Evolutionary conservation across 2,329 filamentous ascomycete species (phyloP), one percentile per base, ranked within the genome.

Genomic region (Xylariaceae sp.): DNA sequence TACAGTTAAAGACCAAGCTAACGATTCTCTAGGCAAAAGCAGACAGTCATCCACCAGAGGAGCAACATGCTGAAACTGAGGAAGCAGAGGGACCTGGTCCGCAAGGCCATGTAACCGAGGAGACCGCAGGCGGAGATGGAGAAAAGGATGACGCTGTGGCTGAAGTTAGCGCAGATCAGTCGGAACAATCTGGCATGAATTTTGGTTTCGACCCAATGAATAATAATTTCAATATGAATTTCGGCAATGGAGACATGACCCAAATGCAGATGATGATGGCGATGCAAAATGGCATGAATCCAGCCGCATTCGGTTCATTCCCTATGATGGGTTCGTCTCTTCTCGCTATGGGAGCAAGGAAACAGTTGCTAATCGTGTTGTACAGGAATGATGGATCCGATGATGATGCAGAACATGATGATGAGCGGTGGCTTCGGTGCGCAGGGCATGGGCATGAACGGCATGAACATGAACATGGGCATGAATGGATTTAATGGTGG

Each of bases 341-440:
- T 31, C 24, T 16, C 31, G 58, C 23, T 37, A 53, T 33, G 47
- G 44, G 29, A 49, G 56, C 61, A 65, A 43, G 51, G 19, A 37
- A 40, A 21, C 39, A 26, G 34, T 36, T 37, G 58, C 73, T 80
- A 67, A 76, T 60, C 45, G 14, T 19, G 0, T 63, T 45, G 49
- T 51, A 60, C 21, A 90, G 90, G 86, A 71, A 93, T 95, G 89
- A 95, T 96, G 91, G 90, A 93, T 81, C 86, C 87, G 59, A 87
- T 88, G 82, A 78, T 80, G 74, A 88, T 89, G 84, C 86, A 89
- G 74, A 87, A 84, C 76, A 87, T 88, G 83, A 86, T 87, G 82
- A 91, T 92, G 88, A 91, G 86, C 79, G 86, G 87, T 80, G 85
- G 86, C 73, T 91, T 89, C 75, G 84, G 85, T 78, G 78, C 80